phyloP scores from a whole-genome alignment of 352 stramenopile genomes.

The Phytophthora ramorum region DNA sequence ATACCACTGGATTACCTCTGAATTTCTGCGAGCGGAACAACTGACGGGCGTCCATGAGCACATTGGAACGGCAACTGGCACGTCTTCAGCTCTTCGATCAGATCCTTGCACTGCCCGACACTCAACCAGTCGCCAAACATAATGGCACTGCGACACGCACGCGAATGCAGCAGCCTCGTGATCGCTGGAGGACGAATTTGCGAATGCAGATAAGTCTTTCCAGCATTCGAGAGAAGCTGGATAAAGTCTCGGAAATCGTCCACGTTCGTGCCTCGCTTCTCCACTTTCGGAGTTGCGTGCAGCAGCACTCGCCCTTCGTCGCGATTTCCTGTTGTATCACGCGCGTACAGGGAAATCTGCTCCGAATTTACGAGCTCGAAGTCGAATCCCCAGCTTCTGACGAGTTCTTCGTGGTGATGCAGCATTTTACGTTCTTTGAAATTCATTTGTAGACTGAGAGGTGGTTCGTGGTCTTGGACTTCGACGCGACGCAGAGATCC shows the following conservation, averaged over 20 bases:
- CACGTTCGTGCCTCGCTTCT: conserved; percentile 62
- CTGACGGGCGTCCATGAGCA: conserved; percentile 88
- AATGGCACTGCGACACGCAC: conserved; percentile 91
- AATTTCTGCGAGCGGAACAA: conserved; percentile 89
- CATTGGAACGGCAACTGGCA: conserved; percentile 93
- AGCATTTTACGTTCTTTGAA: conserved; percentile 55
- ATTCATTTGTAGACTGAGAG: conserved; percentile 69
- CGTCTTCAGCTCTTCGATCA: conserved; percentile 75
- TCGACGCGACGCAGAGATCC: conserved; percentile 64
- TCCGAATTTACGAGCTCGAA: conserved; percentile 44
- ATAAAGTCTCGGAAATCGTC: conserved; percentile 91
- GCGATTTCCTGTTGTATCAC: conserved; percentile 5
- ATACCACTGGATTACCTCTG: background rate
- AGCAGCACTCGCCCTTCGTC: conserved; percentile 37
- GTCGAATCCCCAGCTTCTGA: conserved; percentile 87
- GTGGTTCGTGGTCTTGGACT: conserved; percentile 53
- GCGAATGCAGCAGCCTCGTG: conserved; percentile 85
- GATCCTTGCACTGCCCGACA: conserved; percentile 63
- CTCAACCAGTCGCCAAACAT: conserved; percentile 93
- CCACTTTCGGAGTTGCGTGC: conserved; percentile 66
- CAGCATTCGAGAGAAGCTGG: conserved; percentile 52
- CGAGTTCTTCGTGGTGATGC: conserved; percentile 46
- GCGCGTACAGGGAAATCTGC: background rate
- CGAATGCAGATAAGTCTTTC: conserved; percentile 25
- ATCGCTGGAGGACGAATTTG: conserved; percentile 74